Base-by-base conservation (phyloP, 1,284 basidiomycete genomes). In the Trametes sp. region DNA sequence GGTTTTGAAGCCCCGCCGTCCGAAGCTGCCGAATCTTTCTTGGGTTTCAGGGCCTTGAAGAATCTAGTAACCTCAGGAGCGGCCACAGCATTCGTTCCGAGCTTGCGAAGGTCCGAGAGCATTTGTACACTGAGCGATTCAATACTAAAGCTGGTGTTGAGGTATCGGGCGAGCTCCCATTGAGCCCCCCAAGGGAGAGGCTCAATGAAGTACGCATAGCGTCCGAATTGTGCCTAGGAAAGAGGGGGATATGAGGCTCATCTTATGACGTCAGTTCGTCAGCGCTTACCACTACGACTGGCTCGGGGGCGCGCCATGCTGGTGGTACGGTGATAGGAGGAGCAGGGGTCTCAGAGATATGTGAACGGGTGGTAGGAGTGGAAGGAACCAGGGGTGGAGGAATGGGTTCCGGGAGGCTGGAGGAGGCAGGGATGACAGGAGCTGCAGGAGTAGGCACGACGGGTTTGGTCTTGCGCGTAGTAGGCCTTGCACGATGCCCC, bases 141-240 rank as follows among this genome's bases (percentile, higher is more conserved):
- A 14, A 54, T n/a, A 1, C 45, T 45, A 31, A 68, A 64, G 16
- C 66, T 62, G 1, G 55, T 23, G 57, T 54, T 23, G 54, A 71
- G 54, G 13, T 68, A 67, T 0, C 75, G 66, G 0, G 68, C 70
- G 21, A 76, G 55, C 59, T 75, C 75, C 75, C 75, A 76, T 26
- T 70, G 72, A 0, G 68, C 64, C 16, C 66, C 66, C 66, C 66
- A 68, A 0, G 63, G 63, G 16, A 63, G 50, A 11, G 33, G n/a
- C 3, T 31, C 7, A 23, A 68, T 42, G 9, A 19, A 55, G 4
- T 9, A 1, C 2, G 44, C n/a, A 21, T 33, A 48, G 26, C n/a
- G 35, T 2, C 51, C 42, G n/a, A 50, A 31, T 33, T 48, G 3
- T 4, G 23, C 36, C 35, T 41, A 24, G 9, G 16, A 24, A 44